phyloP scores from a whole-genome alignment of 352 stramenopile species.

The Globisporangium alternatum region DNA sequence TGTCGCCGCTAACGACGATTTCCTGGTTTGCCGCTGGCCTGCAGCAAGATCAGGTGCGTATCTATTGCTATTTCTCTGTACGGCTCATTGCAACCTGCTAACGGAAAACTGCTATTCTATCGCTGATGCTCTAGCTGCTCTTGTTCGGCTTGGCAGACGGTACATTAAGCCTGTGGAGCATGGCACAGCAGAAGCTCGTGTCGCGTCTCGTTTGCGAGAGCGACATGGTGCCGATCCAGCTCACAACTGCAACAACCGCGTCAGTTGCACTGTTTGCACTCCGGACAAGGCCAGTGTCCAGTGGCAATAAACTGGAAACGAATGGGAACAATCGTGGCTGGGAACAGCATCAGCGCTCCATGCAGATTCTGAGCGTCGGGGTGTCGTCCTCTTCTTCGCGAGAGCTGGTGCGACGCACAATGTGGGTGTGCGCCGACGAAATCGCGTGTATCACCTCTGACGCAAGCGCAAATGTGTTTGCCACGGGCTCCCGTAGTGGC shows the following conservation, averaged over 20 bases:
- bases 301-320: not conserved
- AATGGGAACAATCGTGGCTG: not conserved
- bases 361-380: not conserved
- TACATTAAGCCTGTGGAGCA: constrained; percentile 16
- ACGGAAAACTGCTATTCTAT: not conserved
- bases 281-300: not conserved
- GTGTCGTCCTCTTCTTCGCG: not conserved
- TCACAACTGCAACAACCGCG: not conserved
- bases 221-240: not conserved
- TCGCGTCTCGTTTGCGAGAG: constrained; percentile 1
- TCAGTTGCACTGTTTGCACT: not conserved
- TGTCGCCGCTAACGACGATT: constrained; percentile 9
- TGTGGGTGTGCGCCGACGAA: not conserved
- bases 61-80: not conserved
- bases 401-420: constrained; percentile 5
- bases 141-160: constrained; percentile 15
- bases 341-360: not conserved
- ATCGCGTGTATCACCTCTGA: constrained; percentile 13
- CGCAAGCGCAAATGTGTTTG: constrained; percentile 2
- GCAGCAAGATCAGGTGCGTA: constrained; percentile 9
- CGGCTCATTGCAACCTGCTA: not conserved
- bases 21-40: not conserved
- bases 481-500: constrained; percentile 1
- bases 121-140: constrained; percentile 5
- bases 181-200: not conserved